Evolutionary conservation across 2,329 filamentous ascomycete genomes (phyloP).

Genomic region (Penicillium vulpinum): DNA sequence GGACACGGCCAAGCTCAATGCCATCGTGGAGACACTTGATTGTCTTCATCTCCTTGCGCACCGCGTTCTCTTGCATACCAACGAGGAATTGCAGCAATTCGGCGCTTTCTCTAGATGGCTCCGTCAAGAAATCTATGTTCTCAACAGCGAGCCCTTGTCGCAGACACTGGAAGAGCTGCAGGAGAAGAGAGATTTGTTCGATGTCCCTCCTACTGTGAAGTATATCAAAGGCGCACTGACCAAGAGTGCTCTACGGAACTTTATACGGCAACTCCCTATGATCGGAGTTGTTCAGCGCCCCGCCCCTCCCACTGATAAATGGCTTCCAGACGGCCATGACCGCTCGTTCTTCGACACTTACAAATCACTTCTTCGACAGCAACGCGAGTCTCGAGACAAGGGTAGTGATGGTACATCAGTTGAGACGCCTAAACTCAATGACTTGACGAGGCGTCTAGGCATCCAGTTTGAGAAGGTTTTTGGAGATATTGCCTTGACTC

Average conservation of each 20-base stretch:
- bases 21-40: slow-evolving; percentile 66
- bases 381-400: slow-evolving; percentile 52
- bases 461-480: slow-evolving; percentile 64
- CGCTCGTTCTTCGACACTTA: slow-evolving; percentile 49
- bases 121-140: slow-evolving; percentile 75
- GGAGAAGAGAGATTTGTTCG: slow-evolving; percentile 75
- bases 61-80: slow-evolving; percentile 67
- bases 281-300: slow-evolving; percentile 30
- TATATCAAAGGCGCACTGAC: slow-evolving; percentile 75
- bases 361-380: slow-evolving; percentile 52
- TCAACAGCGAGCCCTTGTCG: slow-evolving; percentile 63
- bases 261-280: slow-evolving; percentile 47
- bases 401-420: slow-evolving; percentile 50
- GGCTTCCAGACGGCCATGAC: slow-evolving; percentile 39
- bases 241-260: slow-evolving; percentile 64
- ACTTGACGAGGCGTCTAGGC: slow-evolving; percentile 61
- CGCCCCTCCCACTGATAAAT: slow-evolving; percentile 47
- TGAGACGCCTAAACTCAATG: slow-evolving; percentile 61
- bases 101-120: slow-evolving; percentile 79
- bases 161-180: slow-evolving; percentile 67
- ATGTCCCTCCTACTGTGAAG: slow-evolving; percentile 68
- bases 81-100: slow-evolving; percentile 78
- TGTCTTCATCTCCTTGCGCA: slow-evolving; percentile 75
- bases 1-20: slow-evolving; percentile 61
- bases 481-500: slow-evolving; percentile 66